phyloP scores from a whole-genome alignment of 1,284 basidiomycete species.

The Farysia itapuensis region DNA sequence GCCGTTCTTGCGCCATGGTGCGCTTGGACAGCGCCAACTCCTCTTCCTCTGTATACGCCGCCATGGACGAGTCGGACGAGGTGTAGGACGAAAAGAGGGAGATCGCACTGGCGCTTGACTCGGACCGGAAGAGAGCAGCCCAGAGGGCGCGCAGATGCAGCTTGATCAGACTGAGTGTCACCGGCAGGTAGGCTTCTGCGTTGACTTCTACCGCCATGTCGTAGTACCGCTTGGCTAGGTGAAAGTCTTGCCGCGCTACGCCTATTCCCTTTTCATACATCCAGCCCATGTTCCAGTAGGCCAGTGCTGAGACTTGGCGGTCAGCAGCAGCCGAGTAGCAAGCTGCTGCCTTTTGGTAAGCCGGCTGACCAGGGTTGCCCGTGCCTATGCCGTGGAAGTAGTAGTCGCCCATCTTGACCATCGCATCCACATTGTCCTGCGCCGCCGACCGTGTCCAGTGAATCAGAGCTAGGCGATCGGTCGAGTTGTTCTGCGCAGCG shows the following conservation, averaged over 20 bases:
- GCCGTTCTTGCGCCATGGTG: slow-evolving; percentile 19
- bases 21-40: slow-evolving; percentile 23
- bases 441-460: slow-evolving; percentile 93
- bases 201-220: slow-evolving; percentile 85
- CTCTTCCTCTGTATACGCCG: slow-evolving; percentile 46
- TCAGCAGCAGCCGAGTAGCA: slow-evolving; percentile 91
- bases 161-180: slow-evolving; percentile 77
- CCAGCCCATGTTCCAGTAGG: slow-evolving; percentile 98
- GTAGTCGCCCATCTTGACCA: slow-evolving; percentile 88
- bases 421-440: slow-evolving; percentile 89
- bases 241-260: slow-evolving; percentile 77
- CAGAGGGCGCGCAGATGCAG: slow-evolving; percentile 82
- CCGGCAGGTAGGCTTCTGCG: slow-evolving; percentile 82
- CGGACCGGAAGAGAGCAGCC: slow-evolving; percentile 60
- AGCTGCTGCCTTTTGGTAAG: slow-evolving; percentile 79
- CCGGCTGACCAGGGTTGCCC: slow-evolving; percentile 66
- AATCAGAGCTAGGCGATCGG: slow-evolving; percentile 77
- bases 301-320: slow-evolving; percentile 84
- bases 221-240: slow-evolving; percentile 94
- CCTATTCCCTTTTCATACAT: slow-evolving; percentile 98
- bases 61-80: slow-evolving; percentile 6
- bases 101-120: slow-evolving; percentile 43
- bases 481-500: slow-evolving; percentile 20
- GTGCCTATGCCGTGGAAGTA: slow-evolving; percentile 70
- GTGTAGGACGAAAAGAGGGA: slow-evolving; percentile 39